Conservation (phyloP, 495 filamentous ascomycete species). For the Penicillium bovifimosum region DNA sequence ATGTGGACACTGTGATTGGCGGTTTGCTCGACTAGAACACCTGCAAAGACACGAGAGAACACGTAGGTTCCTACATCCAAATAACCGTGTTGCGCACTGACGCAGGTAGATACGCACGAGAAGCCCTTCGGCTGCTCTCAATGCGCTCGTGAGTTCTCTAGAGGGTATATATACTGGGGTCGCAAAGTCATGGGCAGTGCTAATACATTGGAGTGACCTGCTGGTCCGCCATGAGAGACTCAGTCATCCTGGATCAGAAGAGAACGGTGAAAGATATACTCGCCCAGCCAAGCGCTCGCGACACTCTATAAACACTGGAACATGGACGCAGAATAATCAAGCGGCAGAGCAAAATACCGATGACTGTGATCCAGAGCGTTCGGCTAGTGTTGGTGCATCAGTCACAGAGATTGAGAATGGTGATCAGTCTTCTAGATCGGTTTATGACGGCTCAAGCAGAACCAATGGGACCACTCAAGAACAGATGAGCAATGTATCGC, state of each 20-base stretch:
- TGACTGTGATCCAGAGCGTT: not conserved
- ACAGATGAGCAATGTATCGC: not conserved
- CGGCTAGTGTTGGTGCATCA: not conserved
- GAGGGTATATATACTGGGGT: not conserved
- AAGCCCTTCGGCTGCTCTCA: not conserved
- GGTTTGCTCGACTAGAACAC: not conserved
- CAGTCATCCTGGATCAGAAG: not conserved
- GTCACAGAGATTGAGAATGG: not conserved
- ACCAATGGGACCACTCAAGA: not conserved
- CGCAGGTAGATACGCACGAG: not conserved
- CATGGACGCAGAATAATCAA: not conserved
- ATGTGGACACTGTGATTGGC: not conserved
- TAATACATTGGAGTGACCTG: not conserved
- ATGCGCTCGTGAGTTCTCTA: not conserved
- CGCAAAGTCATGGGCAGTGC: not conserved
- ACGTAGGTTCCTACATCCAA: not conserved
- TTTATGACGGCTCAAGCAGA: not conserved
- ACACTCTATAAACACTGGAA: not conserved
- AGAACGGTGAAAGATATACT: not conserved
- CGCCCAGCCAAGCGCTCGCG: not conserved
- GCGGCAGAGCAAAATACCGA: not conserved
- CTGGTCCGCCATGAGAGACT: not conserved
- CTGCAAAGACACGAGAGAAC: not conserved
- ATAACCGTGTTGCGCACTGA: not conserved
- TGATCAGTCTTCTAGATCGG: not conserved